These are phyloP conservation scores for Scleroderma bovista DNA, from an alignment of 768 basidiomycete species.

Conservation along the genomic window DNA sequence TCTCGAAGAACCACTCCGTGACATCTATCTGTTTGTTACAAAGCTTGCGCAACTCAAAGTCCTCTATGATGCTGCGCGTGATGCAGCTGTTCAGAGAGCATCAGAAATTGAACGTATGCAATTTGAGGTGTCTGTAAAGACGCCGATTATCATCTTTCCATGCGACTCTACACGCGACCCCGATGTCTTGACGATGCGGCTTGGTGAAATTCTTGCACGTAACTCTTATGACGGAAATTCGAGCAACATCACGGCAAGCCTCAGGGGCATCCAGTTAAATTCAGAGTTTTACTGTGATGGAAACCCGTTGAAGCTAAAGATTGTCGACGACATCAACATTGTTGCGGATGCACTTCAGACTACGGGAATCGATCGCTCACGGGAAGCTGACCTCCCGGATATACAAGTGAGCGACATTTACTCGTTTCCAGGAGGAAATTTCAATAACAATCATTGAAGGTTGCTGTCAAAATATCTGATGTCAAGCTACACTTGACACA, in stretches of 20 bases:
- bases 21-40: conserved; percentile 75
- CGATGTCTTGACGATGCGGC: conserved; percentile 72
- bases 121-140: conserved; percentile 84
- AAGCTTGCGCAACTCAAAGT: conserved; percentile 90
- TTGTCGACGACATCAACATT: conserved; percentile 88
- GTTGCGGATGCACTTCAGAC: conserved; percentile 62
- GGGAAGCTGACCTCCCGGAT: conserved; percentile 55
- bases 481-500: conserved; percentile 82
- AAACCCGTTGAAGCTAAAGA: conserved; percentile 57
- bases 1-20: conserved; percentile 85
- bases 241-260: conserved; percentile 65
- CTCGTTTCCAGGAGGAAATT: neutral
- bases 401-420: conserved; percentile 51
- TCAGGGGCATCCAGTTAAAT: conserved; percentile 78
- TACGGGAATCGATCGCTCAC: conserved; percentile 45
- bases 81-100: conserved; percentile 87
- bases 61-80: conserved; percentile 89
- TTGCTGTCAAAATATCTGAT: conserved; percentile 72
- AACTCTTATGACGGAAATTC: conserved; percentile 59
- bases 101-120: conserved; percentile 94
- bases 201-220: conserved; percentile 83
- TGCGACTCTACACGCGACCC: conserved; percentile 51
- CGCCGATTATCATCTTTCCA: conserved; percentile 90
- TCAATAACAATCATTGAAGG: conserved; percentile 35
- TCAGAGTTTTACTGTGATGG: conserved; percentile 56